Conservation (phyloP, 768 basidiomycete species). For the Mycena metata region DNA sequence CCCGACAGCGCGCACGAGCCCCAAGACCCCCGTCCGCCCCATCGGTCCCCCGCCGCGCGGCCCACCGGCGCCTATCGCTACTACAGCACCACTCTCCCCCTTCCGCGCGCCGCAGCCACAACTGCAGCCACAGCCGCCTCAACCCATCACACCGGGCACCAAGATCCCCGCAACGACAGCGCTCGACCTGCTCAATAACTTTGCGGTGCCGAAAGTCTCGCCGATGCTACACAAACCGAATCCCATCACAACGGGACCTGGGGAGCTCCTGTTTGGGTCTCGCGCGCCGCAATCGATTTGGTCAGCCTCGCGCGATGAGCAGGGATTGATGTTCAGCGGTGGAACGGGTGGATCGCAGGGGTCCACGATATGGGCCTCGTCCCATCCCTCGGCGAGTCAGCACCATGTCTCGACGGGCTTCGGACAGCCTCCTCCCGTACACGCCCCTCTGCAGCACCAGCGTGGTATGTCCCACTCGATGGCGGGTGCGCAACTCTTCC, state of each 20-base stretch:
- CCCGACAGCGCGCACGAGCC: constrained; percentile 33
- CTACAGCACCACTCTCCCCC: constrained; percentile 17
- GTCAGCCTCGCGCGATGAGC: constrained; percentile 37
- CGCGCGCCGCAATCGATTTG: constrained; percentile 36
- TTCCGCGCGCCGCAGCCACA: constrained; percentile 24
- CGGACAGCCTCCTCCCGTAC: not conserved
- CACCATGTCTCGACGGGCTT: constrained; percentile 16
- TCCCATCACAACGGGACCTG: not conserved
- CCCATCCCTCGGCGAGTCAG: constrained; percentile 29
- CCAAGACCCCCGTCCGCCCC: constrained; percentile 32
- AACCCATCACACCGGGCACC: constrained; percentile 29
- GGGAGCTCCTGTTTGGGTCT: constrained; percentile 26
- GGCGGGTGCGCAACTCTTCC: constrained; percentile 34
- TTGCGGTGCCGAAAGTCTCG: constrained; percentile 20
- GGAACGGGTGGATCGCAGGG: constrained; percentile 13
- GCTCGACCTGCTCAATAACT: constrained; percentile 35
- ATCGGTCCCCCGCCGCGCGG: constrained; percentile 16
- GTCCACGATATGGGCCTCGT: constrained; percentile 32
- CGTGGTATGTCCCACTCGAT: constrained; percentile 33
- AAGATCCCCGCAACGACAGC: constrained; percentile 37
- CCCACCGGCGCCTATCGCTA: not conserved
- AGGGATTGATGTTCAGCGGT: constrained; percentile 28
- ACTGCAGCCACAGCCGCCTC: not conserved
- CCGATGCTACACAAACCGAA: not conserved
- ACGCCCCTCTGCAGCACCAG: constrained; percentile 1